Evolutionary conservation across 2,329 filamentous ascomycete species (phyloP), one percentile per base, ranked within the genome.

Genomic region (Pseudogymnoascus sp.): DNA sequence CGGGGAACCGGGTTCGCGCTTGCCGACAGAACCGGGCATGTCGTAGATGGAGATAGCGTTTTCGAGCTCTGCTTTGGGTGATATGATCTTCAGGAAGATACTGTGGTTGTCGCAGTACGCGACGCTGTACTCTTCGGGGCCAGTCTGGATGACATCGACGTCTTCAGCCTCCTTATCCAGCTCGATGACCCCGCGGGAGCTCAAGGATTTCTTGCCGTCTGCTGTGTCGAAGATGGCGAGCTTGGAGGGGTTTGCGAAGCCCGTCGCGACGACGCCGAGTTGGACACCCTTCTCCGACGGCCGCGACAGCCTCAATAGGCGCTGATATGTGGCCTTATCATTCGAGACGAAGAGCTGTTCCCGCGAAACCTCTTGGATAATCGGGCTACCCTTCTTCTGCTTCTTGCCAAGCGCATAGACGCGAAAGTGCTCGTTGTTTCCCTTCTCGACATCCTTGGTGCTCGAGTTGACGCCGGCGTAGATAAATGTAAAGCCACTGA

Each of bases 401-500:
- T 60, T 72, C 71, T 46, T 70, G 67, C 2, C 74, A 60, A 95
- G 81, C 66, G 83, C 80, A 71, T 96, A 89, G 9, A 90, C 83
- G 67, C 92, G 85, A 67, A 97, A 85, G 76, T 97, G 93, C 71
- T 90, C 82, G 74, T 97, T 97, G 72, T 85, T 88, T 67, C 89
- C 90, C 67, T 87, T 86, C 69, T 86, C 81, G 67, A 93, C 82
- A 64, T 91, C 87, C 5, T 82, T 82, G 56, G 86, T 81, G 64
- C 88, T 89, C 64, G 91, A 92, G 75, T 96, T 97, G 77, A 96
- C 88, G 62, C 92, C 92, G 26, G 92, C 90, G 68, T 90, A 87
- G 7, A 85, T 77, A 44, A 83, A 73, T 5, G 83, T 83, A 61
- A 73, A 79, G 70, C 81, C 86, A 60, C 78, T 79, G 75, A 78